Base-by-base conservation (phyloP, 805 yeast species). In the Saccharomycopsis capsularis region DNA sequence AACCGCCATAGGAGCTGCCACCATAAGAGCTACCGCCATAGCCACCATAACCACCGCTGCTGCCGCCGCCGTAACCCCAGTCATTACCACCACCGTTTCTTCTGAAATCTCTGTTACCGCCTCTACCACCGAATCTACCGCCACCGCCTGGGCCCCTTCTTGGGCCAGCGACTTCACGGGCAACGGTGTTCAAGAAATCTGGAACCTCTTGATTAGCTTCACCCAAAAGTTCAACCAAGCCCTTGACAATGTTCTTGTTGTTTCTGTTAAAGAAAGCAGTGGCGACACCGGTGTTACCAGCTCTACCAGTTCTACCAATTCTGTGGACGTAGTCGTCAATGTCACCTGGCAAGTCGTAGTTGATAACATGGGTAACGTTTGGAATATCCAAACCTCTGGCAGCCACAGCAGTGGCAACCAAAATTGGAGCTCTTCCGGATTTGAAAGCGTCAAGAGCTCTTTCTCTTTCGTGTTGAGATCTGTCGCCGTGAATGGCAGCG, bases 251-350 rank as follows among this genome's bases (percentile, higher is more conserved):
- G 64, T 89, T 89, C 64, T 77, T 80, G 80, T 89, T 93, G 67
- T 84, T 85, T 74, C 98, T 85, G 84, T 93, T 93, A 73, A 93
- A 87, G 76, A 93, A 93, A 45, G 99, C 95, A 58, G 97, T 90
- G 57, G 99, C 97, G 61, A 86, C 76, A 85, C 99, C 99, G 55
- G 85, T 82, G 75, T 93, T 93, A 79, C 99, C 99, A 63, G 99
- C 99, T 82, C 99, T 93, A 73, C 99, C 99, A 64, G 99, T 93
- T 82, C 99, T 91, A 80, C 99, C 99, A 66, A 93, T 93, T 76
- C 99, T 86, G 76, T 93, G 99, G 52, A 93, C 99, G 66, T 93
- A 93, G 71, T 93, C 99, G 69, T 93, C 99, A 63, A 93, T 85
- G 69, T 93, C 98, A 65, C 84, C 75, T 68, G 99, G 99, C 68